These are phyloP conservation scores for Primulina huaijiensis DNA, from an alignment of 257 asterid genomes.

Conservation along the genomic window DNA sequence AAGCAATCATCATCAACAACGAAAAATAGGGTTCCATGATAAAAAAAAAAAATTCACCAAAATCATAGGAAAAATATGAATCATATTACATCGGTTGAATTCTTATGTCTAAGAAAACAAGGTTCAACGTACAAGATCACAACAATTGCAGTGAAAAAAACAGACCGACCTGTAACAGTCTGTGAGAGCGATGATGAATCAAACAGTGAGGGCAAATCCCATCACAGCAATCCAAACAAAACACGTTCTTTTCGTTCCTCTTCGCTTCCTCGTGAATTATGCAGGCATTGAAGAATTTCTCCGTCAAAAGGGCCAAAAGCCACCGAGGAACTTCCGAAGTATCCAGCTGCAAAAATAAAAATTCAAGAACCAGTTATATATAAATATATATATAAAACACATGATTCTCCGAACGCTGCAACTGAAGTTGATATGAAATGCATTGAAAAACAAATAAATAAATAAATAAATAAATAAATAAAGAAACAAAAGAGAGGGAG, in stretches of 20 bases:
- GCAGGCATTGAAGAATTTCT: constrained; percentile 75
- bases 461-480: too few relatives aligned
- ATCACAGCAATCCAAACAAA: constrained; percentile 70
- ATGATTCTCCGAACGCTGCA: neutral
- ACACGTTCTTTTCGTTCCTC: constrained; percentile 74
- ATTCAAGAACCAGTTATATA: neutral
- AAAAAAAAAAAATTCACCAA: neutral
- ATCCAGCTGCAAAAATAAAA: constrained; percentile 39
- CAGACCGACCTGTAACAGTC: constrained; percentile 56
- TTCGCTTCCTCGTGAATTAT: constrained; percentile 51
- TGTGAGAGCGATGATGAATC: constrained; percentile 51
- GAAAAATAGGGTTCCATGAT: neutral
- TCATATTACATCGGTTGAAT: too few relatives aligned
- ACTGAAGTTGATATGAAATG: neutral
- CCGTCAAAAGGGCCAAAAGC: constrained; percentile 49
- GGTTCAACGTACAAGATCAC: neutral
- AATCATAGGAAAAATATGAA: neutral
- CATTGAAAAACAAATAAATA: neutral
- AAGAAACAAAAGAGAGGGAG: neutral
- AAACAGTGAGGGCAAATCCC: constrained; percentile 71
- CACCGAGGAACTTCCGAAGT: constrained; percentile 49
- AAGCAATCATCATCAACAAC: neutral
- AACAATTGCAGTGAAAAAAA: too few relatives aligned
- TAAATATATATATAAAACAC: neutral
- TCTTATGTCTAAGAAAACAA: neutral